Evolutionary conservation across 345 rosid species (phyloP).

Genomic region (Alliaria petiolata): DNA sequence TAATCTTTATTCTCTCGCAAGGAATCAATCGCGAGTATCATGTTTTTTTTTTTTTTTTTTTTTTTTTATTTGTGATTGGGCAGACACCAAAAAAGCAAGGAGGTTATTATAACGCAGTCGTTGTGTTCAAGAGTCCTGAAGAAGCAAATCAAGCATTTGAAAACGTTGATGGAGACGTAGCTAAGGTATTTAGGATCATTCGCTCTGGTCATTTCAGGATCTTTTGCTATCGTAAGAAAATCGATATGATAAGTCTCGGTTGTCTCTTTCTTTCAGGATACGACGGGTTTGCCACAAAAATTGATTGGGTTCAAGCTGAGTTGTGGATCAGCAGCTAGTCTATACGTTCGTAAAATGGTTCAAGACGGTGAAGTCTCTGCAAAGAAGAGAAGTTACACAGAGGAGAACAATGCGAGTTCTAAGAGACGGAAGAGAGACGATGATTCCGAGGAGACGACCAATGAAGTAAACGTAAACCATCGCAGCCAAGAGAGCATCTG

Average conservation of each 20-base stretch:
- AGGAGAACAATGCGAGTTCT: constrained; percentile 29
- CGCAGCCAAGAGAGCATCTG: neutral
- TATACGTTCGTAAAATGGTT: constrained; percentile 58
- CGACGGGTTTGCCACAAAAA: constrained; percentile 59
- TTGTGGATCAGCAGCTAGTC: constrained; percentile 32
- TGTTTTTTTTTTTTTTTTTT: neutral
- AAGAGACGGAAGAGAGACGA: constrained; percentile 40
- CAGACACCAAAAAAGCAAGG: constrained; percentile 56
- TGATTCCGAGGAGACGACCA: constrained; percentile 6
- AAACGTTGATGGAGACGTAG: constrained; percentile 39
- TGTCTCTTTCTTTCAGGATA: constrained; percentile 47
- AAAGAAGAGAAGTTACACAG: constrained; percentile 39
- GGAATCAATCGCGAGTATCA: neutral
- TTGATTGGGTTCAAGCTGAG: constrained; percentile 34
- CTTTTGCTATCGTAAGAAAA: neutral
- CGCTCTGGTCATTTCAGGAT: neutral
- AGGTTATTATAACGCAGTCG: constrained; percentile 44
- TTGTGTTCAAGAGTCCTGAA: constrained; percentile 45
- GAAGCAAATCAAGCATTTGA: constrained; percentile 72
- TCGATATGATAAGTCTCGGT: neutral
- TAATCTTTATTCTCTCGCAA: neutral
- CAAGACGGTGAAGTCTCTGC: constrained; percentile 19
- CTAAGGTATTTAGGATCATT: constrained; percentile 42
- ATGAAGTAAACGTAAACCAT: constrained; percentile 2
- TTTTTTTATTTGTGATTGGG: constrained; percentile 18